Evolutionary conservation across 2,329 filamentous ascomycete species (phyloP).

Genomic region (Malbranchea zuffiana): DNA sequence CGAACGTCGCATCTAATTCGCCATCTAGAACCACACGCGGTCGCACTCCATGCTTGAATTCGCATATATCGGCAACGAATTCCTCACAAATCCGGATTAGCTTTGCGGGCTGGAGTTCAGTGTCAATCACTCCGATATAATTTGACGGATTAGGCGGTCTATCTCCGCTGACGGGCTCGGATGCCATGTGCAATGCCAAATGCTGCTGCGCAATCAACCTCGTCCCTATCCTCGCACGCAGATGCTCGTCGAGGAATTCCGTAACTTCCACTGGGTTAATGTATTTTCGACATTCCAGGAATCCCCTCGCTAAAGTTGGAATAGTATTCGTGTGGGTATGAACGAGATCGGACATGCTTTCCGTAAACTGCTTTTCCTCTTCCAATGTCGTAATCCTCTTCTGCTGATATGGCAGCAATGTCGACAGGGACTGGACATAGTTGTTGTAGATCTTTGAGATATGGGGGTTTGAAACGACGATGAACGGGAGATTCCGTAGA

Average conservation of each 20-base stretch:
- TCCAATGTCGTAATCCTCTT: constrained; percentile 63
- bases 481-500: constrained; percentile 86
- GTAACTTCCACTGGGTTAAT: constrained; percentile 77
- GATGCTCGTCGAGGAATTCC: constrained; percentile 80
- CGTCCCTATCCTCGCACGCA: constrained; percentile 87
- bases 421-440: constrained; percentile 86
- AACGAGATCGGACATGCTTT: constrained; percentile 89
- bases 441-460: constrained; percentile 92
- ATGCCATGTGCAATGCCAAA: constrained; percentile 71
- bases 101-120: constrained; percentile 66
- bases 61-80: constrained; percentile 91
- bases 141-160: constrained; percentile 34
- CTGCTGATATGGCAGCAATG: constrained; percentile 73
- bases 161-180: constrained; percentile 58
- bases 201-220: constrained; percentile 93
- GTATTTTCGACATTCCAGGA: constrained; percentile 86
- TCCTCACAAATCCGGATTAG: constrained; percentile 76
- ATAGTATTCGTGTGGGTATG: constrained; percentile 92
- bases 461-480: constrained; percentile 95
- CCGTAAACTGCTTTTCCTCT: constrained; percentile 83
- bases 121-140: constrained; percentile 94
- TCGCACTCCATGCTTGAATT: constrained; percentile 84
- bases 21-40: constrained; percentile 73
- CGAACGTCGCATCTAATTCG: constrained; percentile 76
- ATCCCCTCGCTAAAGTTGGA: constrained; percentile 78